phyloP scores from a whole-genome alignment of 768 basidiomycete genomes.

The Collybia mongolica region DNA sequence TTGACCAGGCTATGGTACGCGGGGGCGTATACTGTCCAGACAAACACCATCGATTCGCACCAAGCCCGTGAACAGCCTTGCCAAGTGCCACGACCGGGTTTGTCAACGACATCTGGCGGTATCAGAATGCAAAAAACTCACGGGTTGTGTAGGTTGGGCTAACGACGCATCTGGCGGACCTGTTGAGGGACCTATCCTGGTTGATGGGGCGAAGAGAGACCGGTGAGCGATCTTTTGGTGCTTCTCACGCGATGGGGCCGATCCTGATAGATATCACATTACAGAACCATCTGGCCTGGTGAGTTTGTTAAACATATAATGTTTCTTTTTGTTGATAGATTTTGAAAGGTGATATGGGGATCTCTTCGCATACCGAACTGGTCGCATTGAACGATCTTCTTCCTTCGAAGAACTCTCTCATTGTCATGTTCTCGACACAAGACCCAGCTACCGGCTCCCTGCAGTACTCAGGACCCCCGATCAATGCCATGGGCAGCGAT shows the following conservation, averaged over 20 bases:
- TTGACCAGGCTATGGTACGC: conserved; percentile 55
- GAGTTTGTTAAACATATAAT: neutral
- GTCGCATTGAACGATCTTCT: conserved; percentile 32
- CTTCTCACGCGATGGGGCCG: neutral
- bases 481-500: conserved; percentile 33
- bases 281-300: conserved; percentile 27
- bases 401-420: conserved; percentile 43
- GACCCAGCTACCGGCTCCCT: conserved; percentile 43
- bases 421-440: conserved; percentile 48
- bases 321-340: neutral
- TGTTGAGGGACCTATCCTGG: conserved; percentile 46
- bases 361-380: conserved; percentile 36
- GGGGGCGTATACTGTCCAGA: conserved; percentile 55
- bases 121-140: neutral
- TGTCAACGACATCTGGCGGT: neutral
- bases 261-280: neutral
- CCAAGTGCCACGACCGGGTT: conserved; percentile 17
- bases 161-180: conserved; percentile 48
- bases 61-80: conserved; percentile 34
- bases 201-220: conserved; percentile 54
- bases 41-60: conserved; percentile 39
- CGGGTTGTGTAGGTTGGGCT: conserved; percentile 36
- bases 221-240: conserved; percentile 24
- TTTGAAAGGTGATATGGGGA: conserved; percentile 36
- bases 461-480: conserved; percentile 40